A percentile compares a stretch with the other conserved stretches of the same genome.
Conservation (phyloP, 371 early-diverging fungal genomes). For the Mortierella sp. region DNA sequence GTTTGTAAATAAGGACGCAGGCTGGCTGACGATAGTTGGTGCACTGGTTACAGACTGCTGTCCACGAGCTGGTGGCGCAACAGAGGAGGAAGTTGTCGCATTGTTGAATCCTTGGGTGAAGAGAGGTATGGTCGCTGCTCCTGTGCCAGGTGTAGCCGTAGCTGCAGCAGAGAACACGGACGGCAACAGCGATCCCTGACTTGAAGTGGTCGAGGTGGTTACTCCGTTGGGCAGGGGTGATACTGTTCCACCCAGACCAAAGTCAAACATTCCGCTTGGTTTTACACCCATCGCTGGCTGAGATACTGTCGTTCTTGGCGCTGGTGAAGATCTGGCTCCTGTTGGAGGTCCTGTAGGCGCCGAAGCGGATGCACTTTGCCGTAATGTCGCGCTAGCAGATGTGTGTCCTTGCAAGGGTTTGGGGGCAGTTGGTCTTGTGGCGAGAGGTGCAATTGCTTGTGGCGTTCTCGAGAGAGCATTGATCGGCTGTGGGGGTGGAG, state of each 20-base stretch:
- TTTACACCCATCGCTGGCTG: background rate
- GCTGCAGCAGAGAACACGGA: background rate
- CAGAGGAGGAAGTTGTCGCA: background rate
- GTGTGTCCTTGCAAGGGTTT: background rate
- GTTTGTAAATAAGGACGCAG: background rate
- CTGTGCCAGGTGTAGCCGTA: background rate
- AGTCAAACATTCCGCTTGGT: slow-evolving; percentile 9
- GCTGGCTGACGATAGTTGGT: background rate
- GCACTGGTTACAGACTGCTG: slow-evolving; percentile 6
- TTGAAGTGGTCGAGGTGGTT: background rate
- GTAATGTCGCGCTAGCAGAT: background rate
- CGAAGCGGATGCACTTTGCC: background rate
- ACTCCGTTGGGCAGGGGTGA: background rate
- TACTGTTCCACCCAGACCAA: slow-evolving; percentile 3
- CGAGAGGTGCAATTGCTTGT: background rate
- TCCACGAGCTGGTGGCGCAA: background rate
- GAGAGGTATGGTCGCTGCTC: background rate
- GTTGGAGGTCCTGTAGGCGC: background rate
- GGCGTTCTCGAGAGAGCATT: background rate
- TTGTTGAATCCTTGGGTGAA: background rate
- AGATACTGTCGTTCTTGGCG: background rate
- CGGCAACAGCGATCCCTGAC: background rate
- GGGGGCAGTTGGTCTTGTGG: background rate
- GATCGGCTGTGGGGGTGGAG: slow-evolving; percentile 27
- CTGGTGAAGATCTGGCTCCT: background rate